These are phyloP conservation scores for Coniochaeta sp. DNA, from an alignment of 2,329 filamentous ascomycete genomes.

Conservation along the genomic window DNA sequence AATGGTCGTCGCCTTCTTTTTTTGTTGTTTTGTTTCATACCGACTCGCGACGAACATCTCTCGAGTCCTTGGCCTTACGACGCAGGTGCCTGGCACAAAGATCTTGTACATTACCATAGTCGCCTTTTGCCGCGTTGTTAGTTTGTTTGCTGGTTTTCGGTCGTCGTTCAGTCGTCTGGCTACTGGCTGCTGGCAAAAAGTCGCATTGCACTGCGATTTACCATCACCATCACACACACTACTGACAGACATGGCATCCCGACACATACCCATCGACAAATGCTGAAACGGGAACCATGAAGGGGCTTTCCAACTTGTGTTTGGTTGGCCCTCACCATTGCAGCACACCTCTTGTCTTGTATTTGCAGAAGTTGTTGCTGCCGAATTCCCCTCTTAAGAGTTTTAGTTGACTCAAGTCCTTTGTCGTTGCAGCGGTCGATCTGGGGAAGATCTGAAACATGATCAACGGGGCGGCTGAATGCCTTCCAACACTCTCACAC, in stretches of 20 bases:
- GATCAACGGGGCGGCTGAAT: background rate
- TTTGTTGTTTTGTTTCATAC: conserved; percentile 22
- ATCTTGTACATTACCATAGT: conserved; percentile 51
- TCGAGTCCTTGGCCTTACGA: conserved; percentile 27
- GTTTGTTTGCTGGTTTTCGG: conserved; percentile 35
- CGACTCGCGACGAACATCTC: conserved; percentile 20
- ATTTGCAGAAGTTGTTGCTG: conserved; percentile 4
- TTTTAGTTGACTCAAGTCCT: background rate
- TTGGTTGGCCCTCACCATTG: background rate
- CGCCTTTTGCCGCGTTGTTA: conserved; percentile 28
- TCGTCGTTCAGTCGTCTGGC: conserved; percentile 28
- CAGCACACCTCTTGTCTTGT: background rate
- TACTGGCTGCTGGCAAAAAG: conserved; percentile 23
- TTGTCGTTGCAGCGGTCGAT: background rate
- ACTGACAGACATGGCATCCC: conserved; percentile 23
- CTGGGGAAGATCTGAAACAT: background rate
- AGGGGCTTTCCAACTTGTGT: conserved; percentile 11
- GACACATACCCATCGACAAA: conserved; percentile 8
- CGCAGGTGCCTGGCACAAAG: conserved; percentile 32
- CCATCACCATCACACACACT: conserved; percentile 23
- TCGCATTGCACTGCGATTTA: conserved; percentile 26
- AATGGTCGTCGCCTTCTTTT: conserved; percentile 18
- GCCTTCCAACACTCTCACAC: background rate
- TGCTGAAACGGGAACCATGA: conserved; percentile 6
- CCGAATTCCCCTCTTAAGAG: background rate